Conservation (phyloP, 768 basidiomycete genomes). For the Boletus rubropictus region DNA sequence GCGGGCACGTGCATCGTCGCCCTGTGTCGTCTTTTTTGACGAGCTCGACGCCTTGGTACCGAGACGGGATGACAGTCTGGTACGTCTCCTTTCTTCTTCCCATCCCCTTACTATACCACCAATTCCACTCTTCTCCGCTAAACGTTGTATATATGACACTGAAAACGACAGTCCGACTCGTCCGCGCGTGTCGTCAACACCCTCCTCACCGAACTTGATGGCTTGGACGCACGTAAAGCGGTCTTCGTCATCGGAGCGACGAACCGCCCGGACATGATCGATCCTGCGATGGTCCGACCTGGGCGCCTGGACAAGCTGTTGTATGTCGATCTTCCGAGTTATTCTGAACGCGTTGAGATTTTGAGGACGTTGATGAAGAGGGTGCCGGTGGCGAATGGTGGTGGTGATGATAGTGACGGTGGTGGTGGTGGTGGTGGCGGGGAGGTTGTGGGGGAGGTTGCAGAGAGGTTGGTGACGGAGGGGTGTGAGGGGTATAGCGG, state of each 20-base stretch:
- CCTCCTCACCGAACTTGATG: constrained; percentile 88
- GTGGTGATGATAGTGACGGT: background rate
- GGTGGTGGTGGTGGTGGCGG: background rate
- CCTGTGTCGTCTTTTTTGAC: constrained; percentile 94
- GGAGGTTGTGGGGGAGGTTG: constrained; percentile 15
- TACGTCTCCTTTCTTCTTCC: constrained; percentile 31
- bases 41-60: constrained; percentile 92
- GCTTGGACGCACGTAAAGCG: constrained; percentile 76
- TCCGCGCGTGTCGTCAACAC: constrained; percentile 90
- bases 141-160: background rate
- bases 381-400: constrained; percentile 47
- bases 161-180: constrained; percentile 61
- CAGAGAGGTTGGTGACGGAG: constrained; percentile 49
- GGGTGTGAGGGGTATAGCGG: constrained; percentile 86
- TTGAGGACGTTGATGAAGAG: constrained; percentile 66
- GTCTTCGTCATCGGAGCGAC: constrained; percentile 95
- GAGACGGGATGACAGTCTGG: constrained; percentile 81
- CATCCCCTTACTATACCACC: background rate
- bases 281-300: constrained; percentile 97
- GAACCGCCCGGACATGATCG: constrained; percentile 95
- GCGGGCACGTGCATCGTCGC: constrained; percentile 86
- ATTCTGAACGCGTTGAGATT: constrained; percentile 78
- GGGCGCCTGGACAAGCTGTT: constrained; percentile 91
- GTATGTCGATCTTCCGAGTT: constrained; percentile 81
- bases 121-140: background rate